Percentiles rank a stretch among this genome's conserved stretches.
phyloP scores from a whole-genome alignment of 805 yeast species.

The Cyberlindnera mississippiensis region DNA sequence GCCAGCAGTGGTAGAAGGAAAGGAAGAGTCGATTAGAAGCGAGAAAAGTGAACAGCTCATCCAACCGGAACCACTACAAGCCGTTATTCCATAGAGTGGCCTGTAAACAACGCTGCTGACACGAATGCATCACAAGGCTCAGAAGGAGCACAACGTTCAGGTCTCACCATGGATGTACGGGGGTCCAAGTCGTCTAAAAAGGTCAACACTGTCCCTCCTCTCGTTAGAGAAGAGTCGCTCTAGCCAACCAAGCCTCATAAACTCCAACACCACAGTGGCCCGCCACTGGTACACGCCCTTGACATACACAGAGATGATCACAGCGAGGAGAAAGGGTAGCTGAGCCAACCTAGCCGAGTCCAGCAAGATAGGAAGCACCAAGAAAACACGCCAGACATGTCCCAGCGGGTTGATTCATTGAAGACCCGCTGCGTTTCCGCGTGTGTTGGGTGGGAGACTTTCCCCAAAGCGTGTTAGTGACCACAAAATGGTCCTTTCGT shows the following conservation, averaged over 20 bases:
- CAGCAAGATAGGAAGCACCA: conserved; percentile 4
- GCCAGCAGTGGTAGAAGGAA: conserved; percentile 4
- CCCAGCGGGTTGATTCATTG: conserved; percentile 14
- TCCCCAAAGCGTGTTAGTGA: conserved; percentile 62
- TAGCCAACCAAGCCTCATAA: not conserved
- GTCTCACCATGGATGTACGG: conserved; percentile 3
- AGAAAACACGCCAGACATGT: conserved; percentile 2
- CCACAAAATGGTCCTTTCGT: conserved; percentile 41
- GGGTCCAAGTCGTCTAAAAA: conserved; percentile 2
- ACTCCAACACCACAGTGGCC: conserved; percentile 7
- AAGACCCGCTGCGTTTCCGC: conserved; percentile 58
- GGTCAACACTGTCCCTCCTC: conserved; percentile 6
- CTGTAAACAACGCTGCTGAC: conserved; percentile 3
- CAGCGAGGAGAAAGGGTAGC: not conserved
- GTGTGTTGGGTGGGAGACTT: conserved; percentile 74
- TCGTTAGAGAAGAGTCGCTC: conserved; percentile 2
- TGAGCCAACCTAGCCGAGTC: conserved; percentile 2
- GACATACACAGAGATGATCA: not conserved
- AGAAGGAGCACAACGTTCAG: conserved; percentile 23
- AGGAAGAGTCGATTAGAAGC: not conserved
- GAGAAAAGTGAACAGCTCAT: not conserved
- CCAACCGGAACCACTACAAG: conserved; percentile 2
- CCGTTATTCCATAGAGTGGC: not conserved
- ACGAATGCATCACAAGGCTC: conserved; percentile 20
- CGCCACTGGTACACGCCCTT: conserved; percentile 7